Conservation (phyloP, 495 filamentous ascomycete genomes). For the Letharia columbiana region DNA sequence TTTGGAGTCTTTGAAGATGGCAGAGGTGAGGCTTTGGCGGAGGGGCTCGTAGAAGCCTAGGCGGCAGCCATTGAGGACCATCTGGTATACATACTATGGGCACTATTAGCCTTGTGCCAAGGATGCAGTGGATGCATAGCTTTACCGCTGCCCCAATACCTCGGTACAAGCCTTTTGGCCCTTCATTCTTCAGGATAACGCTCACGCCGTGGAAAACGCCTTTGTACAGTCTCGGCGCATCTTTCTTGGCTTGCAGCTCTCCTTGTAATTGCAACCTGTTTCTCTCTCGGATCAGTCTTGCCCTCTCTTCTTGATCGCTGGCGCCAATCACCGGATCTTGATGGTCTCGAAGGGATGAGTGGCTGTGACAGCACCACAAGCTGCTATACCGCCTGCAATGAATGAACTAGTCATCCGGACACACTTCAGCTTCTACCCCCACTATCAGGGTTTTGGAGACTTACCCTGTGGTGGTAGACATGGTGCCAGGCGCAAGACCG, state of each 20-base stretch:
- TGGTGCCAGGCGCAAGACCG: conserved; percentile 15
- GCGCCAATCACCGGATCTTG: conserved; percentile 72
- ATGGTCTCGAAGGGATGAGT: conserved; percentile 98
- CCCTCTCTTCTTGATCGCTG: neutral
- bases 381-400: conserved; percentile 90
- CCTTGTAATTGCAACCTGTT: conserved; percentile 87
- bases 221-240: conserved; percentile 76
- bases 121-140: conserved; percentile 12
- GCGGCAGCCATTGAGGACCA: conserved; percentile 91
- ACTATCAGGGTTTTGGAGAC: conserved; percentile 7
- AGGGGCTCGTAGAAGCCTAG: conserved; percentile 97
- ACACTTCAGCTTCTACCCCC: neutral
- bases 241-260: conserved; percentile 78
- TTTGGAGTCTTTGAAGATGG: conserved; percentile 59
- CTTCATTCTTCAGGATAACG: conserved; percentile 89
- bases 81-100: conserved; percentile 84
- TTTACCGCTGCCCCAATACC: conserved; percentile 78
- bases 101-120: conserved; percentile 14
- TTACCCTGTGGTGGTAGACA: conserved; percentile 50
- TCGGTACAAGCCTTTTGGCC: conserved; percentile 73
- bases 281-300: conserved; percentile 7
- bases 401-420: conserved; percentile 49
- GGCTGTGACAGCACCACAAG: conserved; percentile 93
- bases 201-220: conserved; percentile 89
- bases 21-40: conserved; percentile 54